Evolutionary conservation across 345 rosid genomes (phyloP).

Genomic region (Syzygium jambos): DNA sequence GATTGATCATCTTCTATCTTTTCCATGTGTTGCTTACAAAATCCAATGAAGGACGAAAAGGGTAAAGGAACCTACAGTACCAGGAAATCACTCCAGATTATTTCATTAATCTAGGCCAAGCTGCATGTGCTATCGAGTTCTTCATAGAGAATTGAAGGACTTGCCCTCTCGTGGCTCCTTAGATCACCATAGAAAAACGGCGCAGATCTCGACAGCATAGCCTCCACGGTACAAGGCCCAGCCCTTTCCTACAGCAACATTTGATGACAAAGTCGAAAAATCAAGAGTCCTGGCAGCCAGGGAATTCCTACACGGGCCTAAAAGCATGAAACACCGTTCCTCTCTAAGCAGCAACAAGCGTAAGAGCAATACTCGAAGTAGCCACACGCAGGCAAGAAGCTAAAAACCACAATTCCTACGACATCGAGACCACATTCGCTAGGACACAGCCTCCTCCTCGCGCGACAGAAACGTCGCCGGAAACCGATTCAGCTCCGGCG

Average conservation of each 20-base stretch:
- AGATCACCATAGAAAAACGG: constrained; percentile 74
- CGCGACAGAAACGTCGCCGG: background rate
- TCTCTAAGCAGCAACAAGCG: background rate
- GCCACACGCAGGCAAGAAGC: background rate
- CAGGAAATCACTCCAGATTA: background rate
- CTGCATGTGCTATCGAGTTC: background rate
- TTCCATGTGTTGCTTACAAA: constrained; percentile 51
- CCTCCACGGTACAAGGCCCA: constrained; percentile 64
- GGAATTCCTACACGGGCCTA: background rate
- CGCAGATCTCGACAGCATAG: constrained; percentile 65
- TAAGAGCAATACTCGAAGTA: background rate
- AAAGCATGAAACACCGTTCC: background rate
- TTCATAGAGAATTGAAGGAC: background rate
- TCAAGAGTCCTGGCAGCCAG: background rate
- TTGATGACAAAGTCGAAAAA: background rate
- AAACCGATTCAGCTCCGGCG: background rate
- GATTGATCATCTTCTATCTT: constrained; percentile 10
- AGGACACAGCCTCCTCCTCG: background rate
- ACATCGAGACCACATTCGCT: background rate
- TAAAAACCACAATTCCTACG: background rate
- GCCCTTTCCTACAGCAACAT: constrained; percentile 35
- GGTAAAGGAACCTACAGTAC: constrained; percentile 58
- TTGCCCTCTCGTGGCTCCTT: constrained; percentile 89
- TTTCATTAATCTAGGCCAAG: background rate
- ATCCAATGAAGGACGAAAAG: constrained; percentile 54